A percentile compares a stretch with the other conserved stretches of the same genome.
Evolutionary conservation across 2,329 filamentous ascomycete species (phyloP).

Genomic region (Arthroderma sp.): DNA sequence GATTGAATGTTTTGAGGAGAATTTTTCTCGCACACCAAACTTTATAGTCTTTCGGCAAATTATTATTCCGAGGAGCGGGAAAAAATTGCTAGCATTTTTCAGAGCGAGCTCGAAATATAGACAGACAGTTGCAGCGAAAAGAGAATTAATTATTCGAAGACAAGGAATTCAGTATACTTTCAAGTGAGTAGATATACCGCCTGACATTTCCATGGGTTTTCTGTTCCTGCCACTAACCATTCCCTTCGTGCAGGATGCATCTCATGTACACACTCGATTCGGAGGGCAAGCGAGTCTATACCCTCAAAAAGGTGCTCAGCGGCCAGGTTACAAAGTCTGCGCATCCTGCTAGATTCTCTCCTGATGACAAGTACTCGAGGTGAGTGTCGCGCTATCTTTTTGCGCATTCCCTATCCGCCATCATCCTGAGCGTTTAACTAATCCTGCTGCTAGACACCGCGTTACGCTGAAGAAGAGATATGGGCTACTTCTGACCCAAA

Average conservation of each 20-base stretch:
- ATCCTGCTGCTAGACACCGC: conserved; percentile 50
- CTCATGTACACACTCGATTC: conserved; percentile 76
- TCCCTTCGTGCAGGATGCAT: conserved; percentile 41
- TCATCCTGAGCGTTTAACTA: not conserved
- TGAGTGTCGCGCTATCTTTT: conserved; percentile 19
- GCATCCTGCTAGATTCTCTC: conserved; percentile 90
- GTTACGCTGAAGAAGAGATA: conserved; percentile 93
- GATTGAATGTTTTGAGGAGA: too few species aligned
- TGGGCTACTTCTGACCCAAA: conserved; percentile 73
- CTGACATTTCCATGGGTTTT: too few species aligned
- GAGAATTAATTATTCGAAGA: too few species aligned
- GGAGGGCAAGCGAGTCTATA: conserved; percentile 81
- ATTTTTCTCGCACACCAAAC: too few species aligned
- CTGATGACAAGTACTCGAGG: conserved; percentile 95
- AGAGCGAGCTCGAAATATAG: too few species aligned
- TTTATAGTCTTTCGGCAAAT: too few species aligned
- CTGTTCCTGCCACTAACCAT: too few species aligned
- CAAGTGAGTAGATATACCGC: too few species aligned
- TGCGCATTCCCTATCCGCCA: not conserved
- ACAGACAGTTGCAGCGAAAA: too few species aligned
- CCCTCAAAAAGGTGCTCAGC: conserved; percentile 73
- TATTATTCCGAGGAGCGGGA: too few species aligned
- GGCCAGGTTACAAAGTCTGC: conserved; percentile 89
- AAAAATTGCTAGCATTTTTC: too few species aligned
- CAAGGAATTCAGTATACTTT: too few species aligned